Evolutionary conservation across 768 basidiomycete genomes (phyloP).

Genomic region (Postia placenta): DNA sequence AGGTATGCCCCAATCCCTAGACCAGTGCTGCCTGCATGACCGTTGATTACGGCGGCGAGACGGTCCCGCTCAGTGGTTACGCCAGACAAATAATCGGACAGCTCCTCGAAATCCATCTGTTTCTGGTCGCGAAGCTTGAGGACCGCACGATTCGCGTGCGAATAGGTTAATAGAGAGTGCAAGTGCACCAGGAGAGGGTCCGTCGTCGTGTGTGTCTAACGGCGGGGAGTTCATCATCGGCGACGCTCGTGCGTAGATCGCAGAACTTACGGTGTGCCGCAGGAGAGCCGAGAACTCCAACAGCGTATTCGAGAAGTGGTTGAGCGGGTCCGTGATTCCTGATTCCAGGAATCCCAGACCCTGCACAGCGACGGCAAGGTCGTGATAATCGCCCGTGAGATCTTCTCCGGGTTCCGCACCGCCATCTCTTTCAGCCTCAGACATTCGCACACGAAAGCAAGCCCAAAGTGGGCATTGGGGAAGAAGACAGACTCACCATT

Average conservation of each 20-base stretch:
- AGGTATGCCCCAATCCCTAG: constrained; percentile 85
- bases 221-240: too few relatives aligned
- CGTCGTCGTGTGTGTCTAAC: constrained; percentile 80
- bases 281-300: constrained; percentile 90
- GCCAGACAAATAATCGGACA: constrained; percentile 91
- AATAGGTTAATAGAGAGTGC: constrained; percentile 90
- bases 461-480: constrained; percentile 19
- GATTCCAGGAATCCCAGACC: constrained; percentile 97
- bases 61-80: constrained; percentile 91
- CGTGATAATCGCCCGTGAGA: constrained; percentile 95
- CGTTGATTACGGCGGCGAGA: constrained; percentile 81
- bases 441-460: constrained; percentile 33
- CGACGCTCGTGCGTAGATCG: not conserved
- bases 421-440: constrained; percentile 85
- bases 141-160: constrained; percentile 88
- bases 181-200: constrained; percentile 89
- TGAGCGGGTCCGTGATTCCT: constrained; percentile 96
- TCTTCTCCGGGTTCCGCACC: constrained; percentile 83
- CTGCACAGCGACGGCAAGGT: constrained; percentile 92
- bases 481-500: constrained; percentile 62
- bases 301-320: constrained; percentile 93
- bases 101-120: constrained; percentile 96
- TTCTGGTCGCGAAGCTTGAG: constrained; percentile 96
- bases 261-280: constrained; percentile 66
- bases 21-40: constrained; percentile 81